Percentiles rank a stretch among this genome's conserved stretches.
These are phyloP conservation scores for Aspergillus arachidicola DNA, from an alignment of 2,329 filamentous ascomycete genomes.

Conservation along the genomic window DNA sequence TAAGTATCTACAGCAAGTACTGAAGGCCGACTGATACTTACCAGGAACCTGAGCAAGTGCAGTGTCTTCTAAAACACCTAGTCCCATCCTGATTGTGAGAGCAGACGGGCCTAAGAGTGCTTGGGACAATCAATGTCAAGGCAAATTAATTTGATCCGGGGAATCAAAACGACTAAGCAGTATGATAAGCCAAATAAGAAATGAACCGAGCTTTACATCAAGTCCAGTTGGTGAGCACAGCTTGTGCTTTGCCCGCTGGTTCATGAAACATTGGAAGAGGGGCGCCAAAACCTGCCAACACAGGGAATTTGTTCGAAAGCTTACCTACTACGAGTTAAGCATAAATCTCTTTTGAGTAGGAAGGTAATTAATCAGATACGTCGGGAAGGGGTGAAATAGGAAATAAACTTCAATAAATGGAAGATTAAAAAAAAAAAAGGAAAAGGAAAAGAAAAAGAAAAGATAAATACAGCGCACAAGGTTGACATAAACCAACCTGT, in stretches of 20 bases:
- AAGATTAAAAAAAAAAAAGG: no score
- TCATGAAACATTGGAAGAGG: background rate
- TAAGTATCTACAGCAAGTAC: background rate
- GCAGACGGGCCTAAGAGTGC: background rate
- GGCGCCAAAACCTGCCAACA: background rate
- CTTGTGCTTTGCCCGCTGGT: background rate
- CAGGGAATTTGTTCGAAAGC: background rate
- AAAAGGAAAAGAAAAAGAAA: background rate
- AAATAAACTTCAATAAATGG: no score
- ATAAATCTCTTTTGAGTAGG: background rate
- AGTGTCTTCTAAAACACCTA: constrained; percentile 73
- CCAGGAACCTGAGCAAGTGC: constrained; percentile 73
- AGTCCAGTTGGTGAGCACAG: background rate
- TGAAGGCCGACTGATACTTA: constrained; percentile 42
- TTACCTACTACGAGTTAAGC: background rate
- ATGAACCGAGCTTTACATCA: background rate
- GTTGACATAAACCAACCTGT: background rate
- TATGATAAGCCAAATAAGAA: background rate
- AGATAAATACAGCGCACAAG: background rate
- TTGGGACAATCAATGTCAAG: background rate
- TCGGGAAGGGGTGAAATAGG: background rate
- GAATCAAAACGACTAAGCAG: background rate
- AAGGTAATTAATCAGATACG: background rate
- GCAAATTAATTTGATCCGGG: background rate
- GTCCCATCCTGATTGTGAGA: constrained; percentile 55